Conservation (phyloP, 2,329 filamentous ascomycete genomes). For the Nemania abortiva region DNA sequence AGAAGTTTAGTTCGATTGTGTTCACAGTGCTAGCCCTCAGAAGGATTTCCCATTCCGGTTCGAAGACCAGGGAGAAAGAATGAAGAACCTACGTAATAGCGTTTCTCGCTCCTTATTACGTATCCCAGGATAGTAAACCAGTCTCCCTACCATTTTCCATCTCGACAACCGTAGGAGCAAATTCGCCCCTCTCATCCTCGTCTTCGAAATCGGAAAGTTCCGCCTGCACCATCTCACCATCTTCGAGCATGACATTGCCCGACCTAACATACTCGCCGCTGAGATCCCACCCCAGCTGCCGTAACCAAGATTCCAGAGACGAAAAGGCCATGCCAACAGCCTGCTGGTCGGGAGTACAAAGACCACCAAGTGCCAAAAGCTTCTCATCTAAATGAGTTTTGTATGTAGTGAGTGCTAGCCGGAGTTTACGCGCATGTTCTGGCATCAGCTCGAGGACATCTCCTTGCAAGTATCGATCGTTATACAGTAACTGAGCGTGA, state of each 20-base stretch:
- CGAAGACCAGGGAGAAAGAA: background rate
- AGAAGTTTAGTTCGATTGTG: background rate
- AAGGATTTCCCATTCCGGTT: background rate
- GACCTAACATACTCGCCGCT: constrained; percentile 61
- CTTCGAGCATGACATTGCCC: constrained; percentile 64
- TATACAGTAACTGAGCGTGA: constrained; percentile 67
- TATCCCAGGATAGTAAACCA: constrained; percentile 64
- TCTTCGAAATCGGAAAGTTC: constrained; percentile 64
- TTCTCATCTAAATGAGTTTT: constrained; percentile 65
- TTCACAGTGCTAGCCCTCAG: background rate
- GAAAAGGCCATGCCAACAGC: constrained; percentile 63
- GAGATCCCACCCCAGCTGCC: constrained; percentile 67
- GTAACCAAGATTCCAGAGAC: constrained; percentile 61
- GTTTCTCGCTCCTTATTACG: constrained; percentile 17
- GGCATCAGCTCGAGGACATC: constrained; percentile 57
- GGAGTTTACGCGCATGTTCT: constrained; percentile 53
- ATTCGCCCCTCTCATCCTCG: constrained; percentile 67
- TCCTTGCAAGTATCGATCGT: constrained; percentile 61
- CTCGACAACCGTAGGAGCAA: constrained; percentile 65
- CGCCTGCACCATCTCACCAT: constrained; percentile 63
- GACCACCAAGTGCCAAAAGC: constrained; percentile 53
- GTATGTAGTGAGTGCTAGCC: constrained; percentile 65
- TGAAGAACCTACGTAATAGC: background rate
- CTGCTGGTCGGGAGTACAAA: constrained; percentile 56
- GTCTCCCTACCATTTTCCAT: constrained; percentile 65